Base-by-base conservation (phyloP, 768 basidiomycete species). In the Lactifluus subvellereus region DNA sequence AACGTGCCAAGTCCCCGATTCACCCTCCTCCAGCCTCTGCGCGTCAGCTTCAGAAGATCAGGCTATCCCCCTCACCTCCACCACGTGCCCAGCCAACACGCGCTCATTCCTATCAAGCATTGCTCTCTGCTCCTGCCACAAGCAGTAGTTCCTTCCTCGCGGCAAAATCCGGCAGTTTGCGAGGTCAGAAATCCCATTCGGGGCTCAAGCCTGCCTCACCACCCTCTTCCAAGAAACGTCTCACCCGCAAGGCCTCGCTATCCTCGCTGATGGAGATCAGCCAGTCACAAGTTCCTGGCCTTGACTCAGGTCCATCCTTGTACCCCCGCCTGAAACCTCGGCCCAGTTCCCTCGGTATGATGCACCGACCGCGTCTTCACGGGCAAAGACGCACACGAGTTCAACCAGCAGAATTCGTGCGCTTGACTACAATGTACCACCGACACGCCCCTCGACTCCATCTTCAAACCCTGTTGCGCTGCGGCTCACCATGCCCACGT, bases 401-500 rank as follows among this genome's bases (percentile, higher is more conserved):
- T 88, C 89, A 11, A 82, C 86, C 10, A 82, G 83, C 68, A 83
- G 86, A 56, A 78, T 84, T 10, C 79, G 82, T 61, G 75, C 73
- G 30, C 70, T 78, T 32, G 89, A 91, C 61, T 85, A 83, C 71
- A 81, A 78, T 66, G 80, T 88, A 16, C 88, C 89, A n/a, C 86
- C 89, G 8, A 82, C 87, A 14, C 82, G 90, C 30, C 89, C 90
- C 1, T 85, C 84, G 30, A 92, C 91, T 2, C 89, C 91, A 1
- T 89, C 89, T 11, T 81, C 87, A 6, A 91, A 89, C 72, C 80
- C 89, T 22, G 82, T 81, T 11, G 90, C 89, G 20, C 79, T 90
- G 57, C 85, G 91, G 54, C 79, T 94, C 55, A 95, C 93, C 30
- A 88, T 94, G 88, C 93, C 93, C 1, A 92, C 89, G 6, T 86